These are phyloP conservation scores for Andrographis paniculata DNA, from an alignment of 305 asterid genomes.

Conservation along the genomic window DNA sequence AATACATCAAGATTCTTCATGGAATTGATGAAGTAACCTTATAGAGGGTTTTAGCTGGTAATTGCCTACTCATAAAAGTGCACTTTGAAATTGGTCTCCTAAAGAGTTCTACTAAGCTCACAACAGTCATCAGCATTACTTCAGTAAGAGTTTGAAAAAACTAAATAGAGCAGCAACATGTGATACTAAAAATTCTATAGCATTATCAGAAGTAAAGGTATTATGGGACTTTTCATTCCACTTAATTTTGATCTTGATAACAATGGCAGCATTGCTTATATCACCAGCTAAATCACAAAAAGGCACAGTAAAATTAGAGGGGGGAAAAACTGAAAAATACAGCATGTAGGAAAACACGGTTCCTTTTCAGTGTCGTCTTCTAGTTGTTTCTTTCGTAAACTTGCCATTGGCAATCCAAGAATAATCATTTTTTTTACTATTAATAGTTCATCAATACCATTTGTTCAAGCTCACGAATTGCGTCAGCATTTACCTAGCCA, in stretches of 20 bases:
- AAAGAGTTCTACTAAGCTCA: too few relatives aligned
- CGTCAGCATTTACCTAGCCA: conserved; percentile 10
- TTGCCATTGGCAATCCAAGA: conserved; percentile 3
- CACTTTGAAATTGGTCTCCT: too few relatives aligned
- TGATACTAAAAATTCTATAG: background rate
- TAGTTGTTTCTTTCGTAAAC: background rate
- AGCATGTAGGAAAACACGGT: conserved; percentile 2
- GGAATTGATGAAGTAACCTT: too few relatives aligned
- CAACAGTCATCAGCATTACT: too few relatives aligned
- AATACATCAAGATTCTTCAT: too few relatives aligned
- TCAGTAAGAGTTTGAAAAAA: too few relatives aligned
- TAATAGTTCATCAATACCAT: conserved; percentile 5
- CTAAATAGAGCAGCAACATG: too few relatives aligned
- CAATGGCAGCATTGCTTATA: conserved; percentile 1
- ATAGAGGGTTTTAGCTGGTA: too few relatives aligned
- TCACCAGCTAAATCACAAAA: background rate
- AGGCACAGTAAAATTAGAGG: background rate
- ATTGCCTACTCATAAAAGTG: too few relatives aligned
- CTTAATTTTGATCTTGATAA: conserved; percentile 4
- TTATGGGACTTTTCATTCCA: conserved; percentile 2
- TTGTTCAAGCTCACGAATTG: conserved; percentile 13
- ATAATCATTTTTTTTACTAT: background rate
- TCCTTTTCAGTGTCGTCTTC: background rate
- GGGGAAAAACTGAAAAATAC: background rate
- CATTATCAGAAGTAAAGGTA: background rate